Conservation (phyloP, 2,329 filamentous ascomycete genomes). For the Blastomyces percursus region DNA sequence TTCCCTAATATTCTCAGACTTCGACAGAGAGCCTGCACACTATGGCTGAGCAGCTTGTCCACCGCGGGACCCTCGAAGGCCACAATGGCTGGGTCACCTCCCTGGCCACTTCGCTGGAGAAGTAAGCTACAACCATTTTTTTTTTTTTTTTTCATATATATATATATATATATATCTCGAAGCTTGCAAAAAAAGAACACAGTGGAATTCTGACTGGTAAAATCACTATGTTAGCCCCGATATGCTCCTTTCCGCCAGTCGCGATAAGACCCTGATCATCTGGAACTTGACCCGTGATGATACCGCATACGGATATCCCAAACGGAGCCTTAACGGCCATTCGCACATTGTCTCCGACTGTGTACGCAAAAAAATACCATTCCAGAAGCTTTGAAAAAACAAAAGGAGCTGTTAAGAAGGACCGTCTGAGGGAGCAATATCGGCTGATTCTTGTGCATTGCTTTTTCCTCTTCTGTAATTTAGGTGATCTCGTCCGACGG, state of each 20-base stretch:
- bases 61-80: slow-evolving; percentile 95
- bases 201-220: neutral
- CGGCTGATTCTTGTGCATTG: slow-evolving; percentile 13
- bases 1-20: slow-evolving; percentile 30
- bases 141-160: neutral
- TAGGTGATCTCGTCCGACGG: slow-evolving; percentile 99
- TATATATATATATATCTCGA: neutral
- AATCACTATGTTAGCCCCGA: slow-evolving; percentile 58
- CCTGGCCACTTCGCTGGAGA: slow-evolving; percentile 97
- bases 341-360: slow-evolving; percentile 99
- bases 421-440: neutral
- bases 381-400: slow-evolving; percentile 15
- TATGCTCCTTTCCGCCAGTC: slow-evolving; percentile 96
- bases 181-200: slow-evolving; percentile 5
- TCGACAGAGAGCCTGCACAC: slow-evolving; percentile 27
- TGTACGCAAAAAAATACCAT: slow-evolving; percentile 51
- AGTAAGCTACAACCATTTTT: slow-evolving; percentile 50
- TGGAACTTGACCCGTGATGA: slow-evolving; percentile 99
- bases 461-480: slow-evolving; percentile 17
- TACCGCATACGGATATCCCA: slow-evolving; percentile 95
- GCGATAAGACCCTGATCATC: slow-evolving; percentile 99
- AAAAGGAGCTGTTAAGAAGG: slow-evolving; percentile 15
- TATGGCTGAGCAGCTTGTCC: slow-evolving; percentile 91
- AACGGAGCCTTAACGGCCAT: slow-evolving; percentile 97
- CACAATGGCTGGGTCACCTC: slow-evolving; percentile 99